Evolutionary conservation across 352 stramenopile species (phyloP), one percentile per base, ranked within the genome.

Genomic region (Pythium myriotylum): DNA sequence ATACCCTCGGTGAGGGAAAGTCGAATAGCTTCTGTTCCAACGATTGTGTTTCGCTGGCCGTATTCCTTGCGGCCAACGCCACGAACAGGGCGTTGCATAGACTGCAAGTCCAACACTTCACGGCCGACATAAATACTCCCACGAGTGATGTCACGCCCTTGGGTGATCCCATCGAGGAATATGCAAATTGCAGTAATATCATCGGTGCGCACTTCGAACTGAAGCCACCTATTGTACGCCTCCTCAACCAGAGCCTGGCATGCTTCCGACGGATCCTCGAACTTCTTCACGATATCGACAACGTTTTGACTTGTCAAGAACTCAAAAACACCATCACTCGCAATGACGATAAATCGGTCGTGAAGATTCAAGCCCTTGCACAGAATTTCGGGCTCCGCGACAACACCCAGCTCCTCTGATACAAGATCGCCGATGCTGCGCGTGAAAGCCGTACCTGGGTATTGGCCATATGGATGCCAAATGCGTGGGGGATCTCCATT

Each of bases 391-490:
- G 95, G 95, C 64, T 98, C 90, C 4, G 92, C 89, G 20, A 83
- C 91, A 14, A 98, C 91, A 17, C 95, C 95, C 32, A 98, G 73
- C 32, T 94, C 77, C 62, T 98, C 89, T 2, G 88, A 96, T 1
- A 97, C 76, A 13, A 94, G 80, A 81, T 99, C 97, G 20, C 97
- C 97, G 32, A 99, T 91, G 67, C 84, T 98, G 29, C 97, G 84
- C n/a, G 97, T 99, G 75, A 99, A 99, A 14, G 97, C 97, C 47
- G 96, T 99, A 32, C 97, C 97, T 5, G 86, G 86, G 55, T 95
- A 95, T 56, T 95, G 84, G 47, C 86, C 86, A 54, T 94, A 90
- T 2, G 86, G 84, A 54, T 94, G 75, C 90, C 91, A 98, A 55
- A 98, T 94, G 22, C 93, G 81, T 12, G 94, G 93, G 26, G 92